phyloP scores from a whole-genome alignment of 768 basidiomycete species.

The Bullera alba region DNA sequence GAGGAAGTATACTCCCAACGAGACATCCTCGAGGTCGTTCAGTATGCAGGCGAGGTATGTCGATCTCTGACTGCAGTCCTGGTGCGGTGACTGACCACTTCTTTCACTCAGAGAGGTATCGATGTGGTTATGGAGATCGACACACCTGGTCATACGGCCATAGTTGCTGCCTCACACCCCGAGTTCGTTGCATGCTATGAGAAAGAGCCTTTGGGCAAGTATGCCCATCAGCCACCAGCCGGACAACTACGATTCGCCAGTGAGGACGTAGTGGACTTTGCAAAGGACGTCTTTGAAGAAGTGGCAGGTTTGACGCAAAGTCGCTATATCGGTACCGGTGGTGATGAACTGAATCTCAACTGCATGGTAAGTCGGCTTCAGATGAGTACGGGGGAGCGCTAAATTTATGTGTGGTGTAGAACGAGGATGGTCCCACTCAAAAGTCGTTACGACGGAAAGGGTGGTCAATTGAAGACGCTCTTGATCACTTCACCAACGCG shows the following conservation, averaged over 20 bases:
- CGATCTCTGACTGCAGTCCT: neutral
- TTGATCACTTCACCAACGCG: slow-evolving; percentile 57
- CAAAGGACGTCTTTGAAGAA: slow-evolving; percentile 52
- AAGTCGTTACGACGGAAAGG: slow-evolving; percentile 52
- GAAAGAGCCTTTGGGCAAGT: slow-evolving; percentile 44
- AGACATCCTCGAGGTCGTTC: slow-evolving; percentile 58
- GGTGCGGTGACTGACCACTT: slow-evolving; percentile 1
- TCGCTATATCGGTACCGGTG: slow-evolving; percentile 68
- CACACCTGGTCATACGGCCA: slow-evolving; percentile 71
- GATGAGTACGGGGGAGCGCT: neutral
- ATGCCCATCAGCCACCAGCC: slow-evolving; percentile 59
- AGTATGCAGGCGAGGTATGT: slow-evolving; percentile 65
- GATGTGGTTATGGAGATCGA: slow-evolving; percentile 73
- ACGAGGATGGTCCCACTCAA: slow-evolving; percentile 57
- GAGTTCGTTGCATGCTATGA: slow-evolving; percentile 63
- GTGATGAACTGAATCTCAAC: slow-evolving; percentile 66
- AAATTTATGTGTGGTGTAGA: slow-evolving; percentile 9
- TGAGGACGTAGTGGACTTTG: slow-evolving; percentile 57
- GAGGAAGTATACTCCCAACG: slow-evolving; percentile 52
- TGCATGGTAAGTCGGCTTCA: slow-evolving; percentile 52
- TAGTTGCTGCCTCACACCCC: slow-evolving; percentile 60
- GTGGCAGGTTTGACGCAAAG: slow-evolving; percentile 33
- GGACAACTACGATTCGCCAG: slow-evolving; percentile 73
- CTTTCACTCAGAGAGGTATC: slow-evolving; percentile 57
- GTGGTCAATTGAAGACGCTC: slow-evolving; percentile 58